These are phyloP conservation scores for Candida xiaguanensis DNA, from an alignment of 805 yeast genomes.

Conservation along the genomic window DNA sequence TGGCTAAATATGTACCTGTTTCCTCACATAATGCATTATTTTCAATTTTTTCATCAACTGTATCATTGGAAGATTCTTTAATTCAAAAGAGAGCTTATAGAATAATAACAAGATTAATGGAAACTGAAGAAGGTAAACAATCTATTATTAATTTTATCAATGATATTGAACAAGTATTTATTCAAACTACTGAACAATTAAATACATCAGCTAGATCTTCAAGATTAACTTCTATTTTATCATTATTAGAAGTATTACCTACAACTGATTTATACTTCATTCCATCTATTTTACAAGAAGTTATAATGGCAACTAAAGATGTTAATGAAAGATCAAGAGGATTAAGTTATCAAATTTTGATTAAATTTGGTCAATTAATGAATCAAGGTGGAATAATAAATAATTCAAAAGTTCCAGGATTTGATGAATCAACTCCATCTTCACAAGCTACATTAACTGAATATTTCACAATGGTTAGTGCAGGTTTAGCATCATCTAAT, in stretches of 20 bases:
- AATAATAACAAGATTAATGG: conserved; percentile 66
- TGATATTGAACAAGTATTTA: conserved; percentile 58
- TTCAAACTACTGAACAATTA: conserved; percentile 54
- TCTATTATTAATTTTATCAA: conserved; percentile 51
- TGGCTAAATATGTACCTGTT: conserved; percentile 79
- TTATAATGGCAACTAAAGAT: conserved; percentile 86
- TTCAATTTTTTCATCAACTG: conserved; percentile 70
- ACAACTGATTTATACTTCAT: conserved; percentile 64
- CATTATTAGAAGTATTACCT: conserved; percentile 63
- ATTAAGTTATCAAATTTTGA: conserved; percentile 68
- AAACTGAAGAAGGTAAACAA: conserved; percentile 58
- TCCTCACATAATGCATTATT: conserved; percentile 70
- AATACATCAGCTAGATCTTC: conserved; percentile 77
- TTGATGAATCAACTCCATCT: conserved; percentile 59
- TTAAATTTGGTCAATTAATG: conserved; percentile 81
- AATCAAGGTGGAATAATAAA: conserved; percentile 61
- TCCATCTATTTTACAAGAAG: conserved; percentile 80
- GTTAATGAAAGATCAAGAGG: conserved; percentile 89
- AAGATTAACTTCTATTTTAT: conserved; percentile 64
- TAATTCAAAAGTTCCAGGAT: conserved; percentile 63
- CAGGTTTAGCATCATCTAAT: conserved; percentile 91
- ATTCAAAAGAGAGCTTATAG: conserved; percentile 89
- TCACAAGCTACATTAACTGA: conserved; percentile 70
- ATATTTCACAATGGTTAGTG: conserved; percentile 88
- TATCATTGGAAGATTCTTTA: conserved; percentile 49